phyloP scores from a whole-genome alignment of 768 basidiomycete genomes.

The Exidia glandulosa region DNA sequence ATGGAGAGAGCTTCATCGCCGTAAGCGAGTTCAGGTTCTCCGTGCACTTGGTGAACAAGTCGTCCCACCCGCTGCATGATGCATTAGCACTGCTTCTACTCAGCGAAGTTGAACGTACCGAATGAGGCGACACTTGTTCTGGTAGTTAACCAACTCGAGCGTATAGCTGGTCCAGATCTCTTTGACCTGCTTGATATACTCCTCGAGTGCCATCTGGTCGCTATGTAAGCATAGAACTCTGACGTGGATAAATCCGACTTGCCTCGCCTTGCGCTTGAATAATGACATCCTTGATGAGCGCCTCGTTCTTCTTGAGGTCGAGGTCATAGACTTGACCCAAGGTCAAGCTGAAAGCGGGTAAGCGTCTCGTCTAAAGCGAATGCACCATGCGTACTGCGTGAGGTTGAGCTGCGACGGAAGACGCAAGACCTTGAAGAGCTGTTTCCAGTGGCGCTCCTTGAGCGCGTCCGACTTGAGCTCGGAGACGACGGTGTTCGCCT shows the following conservation, averaged over 20 bases:
- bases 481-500: constrained; percentile 79
- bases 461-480: constrained; percentile 96
- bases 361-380: background rate
- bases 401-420: constrained; percentile 67
- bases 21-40: constrained; percentile 93
- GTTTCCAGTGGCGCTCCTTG: constrained; percentile 97
- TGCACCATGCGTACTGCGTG: constrained; percentile 38
- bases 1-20: constrained; percentile 97
- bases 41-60: constrained; percentile 91
- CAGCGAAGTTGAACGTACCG: constrained; percentile 31
- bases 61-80: constrained; percentile 78
- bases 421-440: constrained; percentile 81
- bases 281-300: constrained; percentile 85
- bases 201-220: constrained; percentile 88
- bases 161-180: constrained; percentile 96
- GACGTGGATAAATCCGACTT: constrained; percentile 5
- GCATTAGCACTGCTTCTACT: background rate
- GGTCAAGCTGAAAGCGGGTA: constrained; percentile 58
- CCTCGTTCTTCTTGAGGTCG: constrained; percentile 90
- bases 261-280: constrained; percentile 97
- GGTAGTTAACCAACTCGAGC: constrained; percentile 93
- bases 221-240: constrained; percentile 20
- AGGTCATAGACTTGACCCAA: constrained; percentile 94
- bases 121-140: constrained; percentile 96
- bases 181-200: constrained; percentile 92